Conservation (phyloP, 805 yeast species). For the Hanseniaspora osmophila region DNA sequence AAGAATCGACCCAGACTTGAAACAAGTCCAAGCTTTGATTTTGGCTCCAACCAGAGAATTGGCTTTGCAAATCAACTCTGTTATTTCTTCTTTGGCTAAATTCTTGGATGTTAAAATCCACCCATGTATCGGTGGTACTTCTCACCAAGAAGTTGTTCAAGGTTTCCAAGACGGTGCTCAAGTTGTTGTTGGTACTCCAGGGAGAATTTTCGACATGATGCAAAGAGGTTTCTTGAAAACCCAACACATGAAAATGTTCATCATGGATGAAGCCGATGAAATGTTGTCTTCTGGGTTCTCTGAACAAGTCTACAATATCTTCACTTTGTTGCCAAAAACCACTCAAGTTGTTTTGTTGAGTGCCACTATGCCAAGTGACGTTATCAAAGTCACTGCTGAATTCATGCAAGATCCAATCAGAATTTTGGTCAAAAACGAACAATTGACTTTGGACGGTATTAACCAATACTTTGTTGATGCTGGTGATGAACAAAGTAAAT, state of each 20-base stretch:
- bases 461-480: conserved; percentile 84
- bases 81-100: conserved; percentile 76
- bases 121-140: conserved; percentile 96
- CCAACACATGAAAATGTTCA: conserved; percentile 78
- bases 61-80: conserved; percentile 91
- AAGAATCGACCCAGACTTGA: conserved; percentile 56
- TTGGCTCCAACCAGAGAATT: conserved; percentile 96
- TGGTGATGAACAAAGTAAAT: conserved; percentile 86
- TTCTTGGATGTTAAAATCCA: conserved; percentile 85
- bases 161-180: conserved; percentile 79
- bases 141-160: conserved; percentile 74
- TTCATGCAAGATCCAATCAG: conserved; percentile 90
- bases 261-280: conserved; percentile 97
- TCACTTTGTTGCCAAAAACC: conserved; percentile 66
- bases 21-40: conserved; percentile 82
- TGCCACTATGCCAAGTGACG: conserved; percentile 89
- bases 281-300: conserved; percentile 78
- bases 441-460: conserved; percentile 85
- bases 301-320: conserved; percentile 88
- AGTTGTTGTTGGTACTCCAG: conserved; percentile 95
- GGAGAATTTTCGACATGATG: conserved; percentile 93
- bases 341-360: conserved; percentile 89
- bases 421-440: conserved; percentile 88
- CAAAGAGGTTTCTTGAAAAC: conserved; percentile 76
- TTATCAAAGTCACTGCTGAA: conserved; percentile 78